Percentiles rank a stretch among this genome's conserved stretches.
These are phyloP conservation scores for Pythium folliculosum DNA, from an alignment of 352 stramenopile species.

Conservation along the genomic window DNA sequence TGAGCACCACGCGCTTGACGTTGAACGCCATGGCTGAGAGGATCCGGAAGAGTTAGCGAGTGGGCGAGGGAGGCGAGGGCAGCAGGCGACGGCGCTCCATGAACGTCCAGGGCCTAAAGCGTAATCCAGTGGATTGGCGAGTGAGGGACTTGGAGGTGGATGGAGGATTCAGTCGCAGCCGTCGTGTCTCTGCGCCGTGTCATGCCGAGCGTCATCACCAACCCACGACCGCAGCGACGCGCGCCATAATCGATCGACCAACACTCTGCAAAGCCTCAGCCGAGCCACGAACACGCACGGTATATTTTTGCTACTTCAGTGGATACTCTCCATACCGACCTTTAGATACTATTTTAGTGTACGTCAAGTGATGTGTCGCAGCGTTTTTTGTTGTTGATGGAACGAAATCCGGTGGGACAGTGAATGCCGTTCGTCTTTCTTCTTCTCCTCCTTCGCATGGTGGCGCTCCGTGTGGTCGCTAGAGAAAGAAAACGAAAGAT, in stretches of 20 bases:
- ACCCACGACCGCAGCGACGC: neutral
- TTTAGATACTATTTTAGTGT: too few species aligned
- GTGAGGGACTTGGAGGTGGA: neutral
- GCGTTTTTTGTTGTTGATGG: too few species aligned
- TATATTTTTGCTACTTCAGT: too few species aligned
- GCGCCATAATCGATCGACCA: neutral
- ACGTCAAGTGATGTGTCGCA: too few species aligned
- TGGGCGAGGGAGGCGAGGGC: neutral
- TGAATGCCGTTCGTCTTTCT: too few species aligned
- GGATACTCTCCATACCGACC: too few species aligned
- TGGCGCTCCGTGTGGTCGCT: too few species aligned
- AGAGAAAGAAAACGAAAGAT: too few species aligned
- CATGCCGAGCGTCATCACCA: neutral
- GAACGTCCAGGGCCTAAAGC: neutral
- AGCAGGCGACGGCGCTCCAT: neutral
- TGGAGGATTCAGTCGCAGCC: neutral
- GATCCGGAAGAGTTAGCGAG: neutral
- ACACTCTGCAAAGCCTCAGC: neutral
- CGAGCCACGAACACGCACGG: too few species aligned
- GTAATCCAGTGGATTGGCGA: neutral
- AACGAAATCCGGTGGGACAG: too few species aligned
- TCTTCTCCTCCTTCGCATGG: too few species aligned
- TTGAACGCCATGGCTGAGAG: constrained; percentile 27
- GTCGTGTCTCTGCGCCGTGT: neutral
- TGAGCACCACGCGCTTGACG: constrained; percentile 76